Evolutionary conservation across 345 rosid species (phyloP).

Genomic region (Microthlaspi erraticum): DNA sequence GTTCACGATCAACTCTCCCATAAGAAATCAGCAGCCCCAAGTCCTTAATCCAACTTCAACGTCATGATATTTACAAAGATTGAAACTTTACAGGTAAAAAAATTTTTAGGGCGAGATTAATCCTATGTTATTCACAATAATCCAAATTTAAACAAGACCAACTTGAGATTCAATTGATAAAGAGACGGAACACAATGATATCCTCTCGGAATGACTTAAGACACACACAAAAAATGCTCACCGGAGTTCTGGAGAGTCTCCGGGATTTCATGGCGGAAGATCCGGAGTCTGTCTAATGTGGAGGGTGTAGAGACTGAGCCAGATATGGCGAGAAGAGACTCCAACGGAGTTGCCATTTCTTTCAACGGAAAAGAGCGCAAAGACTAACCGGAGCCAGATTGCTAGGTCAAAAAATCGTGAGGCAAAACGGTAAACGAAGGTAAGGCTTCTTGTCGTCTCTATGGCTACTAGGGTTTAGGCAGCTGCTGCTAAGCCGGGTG

Average conservation of each 20-base stretch:
- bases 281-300: slow-evolving; percentile 61
- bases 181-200: not conserved
- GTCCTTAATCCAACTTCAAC: not conserved
- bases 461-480: slow-evolving; percentile 42
- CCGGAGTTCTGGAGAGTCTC: slow-evolving; percentile 57
- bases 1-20: not conserved
- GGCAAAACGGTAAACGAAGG: slow-evolving; percentile 4
- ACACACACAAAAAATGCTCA: slow-evolving; percentile 4
- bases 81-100: not conserved
- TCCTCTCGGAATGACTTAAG: not conserved
- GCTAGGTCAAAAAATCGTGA: slow-evolving; percentile 16
- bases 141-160: not conserved
- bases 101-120: not conserved
- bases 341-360: slow-evolving; percentile 64
- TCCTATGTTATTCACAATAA: not conserved
- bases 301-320: slow-evolving; percentile 68
- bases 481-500: slow-evolving; percentile 18
- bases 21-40: not conserved
- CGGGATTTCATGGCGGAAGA: slow-evolving; percentile 75
- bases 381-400: slow-evolving; percentile 25
- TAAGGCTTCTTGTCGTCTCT: slow-evolving; percentile 10
- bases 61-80: not conserved
- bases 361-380: slow-evolving; percentile 28
- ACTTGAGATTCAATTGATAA: not conserved
- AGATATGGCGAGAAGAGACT: slow-evolving; percentile 60